A percentile compares a stretch with the other conserved stretches of the same genome.
Conservation (phyloP, 306 rosid species). For the Inga laurina region DNA sequence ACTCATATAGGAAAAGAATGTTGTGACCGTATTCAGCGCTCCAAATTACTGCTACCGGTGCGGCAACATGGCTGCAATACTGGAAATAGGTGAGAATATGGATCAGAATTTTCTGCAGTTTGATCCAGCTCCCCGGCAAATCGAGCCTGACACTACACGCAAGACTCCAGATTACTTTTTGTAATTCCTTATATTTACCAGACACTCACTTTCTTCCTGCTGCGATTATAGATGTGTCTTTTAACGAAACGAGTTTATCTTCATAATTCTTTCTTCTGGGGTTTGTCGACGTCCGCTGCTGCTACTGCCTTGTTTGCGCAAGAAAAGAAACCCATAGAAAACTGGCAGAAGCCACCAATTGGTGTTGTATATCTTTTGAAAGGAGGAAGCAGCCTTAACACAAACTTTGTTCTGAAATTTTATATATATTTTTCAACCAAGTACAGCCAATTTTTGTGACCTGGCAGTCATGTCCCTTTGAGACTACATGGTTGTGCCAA, state of each 20-base stretch:
- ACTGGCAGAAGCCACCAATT: slow-evolving; percentile 57
- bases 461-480: slow-evolving; percentile 33
- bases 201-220: slow-evolving; percentile 55
- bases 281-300: slow-evolving; percentile 46
- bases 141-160: slow-evolving; percentile 96
- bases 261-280: slow-evolving; percentile 74
- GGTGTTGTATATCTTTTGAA: slow-evolving; percentile 68
- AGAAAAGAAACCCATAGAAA: slow-evolving; percentile 63
- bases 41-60: slow-evolving; percentile 99
- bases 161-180: slow-evolving; percentile 99
- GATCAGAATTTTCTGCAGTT: slow-evolving; percentile 97
- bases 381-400: slow-evolving; percentile 64
- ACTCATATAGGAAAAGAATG: slow-evolving; percentile 79
- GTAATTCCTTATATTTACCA: slow-evolving; percentile 54
- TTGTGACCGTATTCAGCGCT: slow-evolving; percentile 97
- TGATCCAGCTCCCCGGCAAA: slow-evolving; percentile 98
- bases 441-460: slow-evolving; percentile 43
- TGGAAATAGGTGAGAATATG: slow-evolving; percentile 96
- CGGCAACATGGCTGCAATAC: slow-evolving; percentile 98
- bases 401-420: slow-evolving; percentile 53
- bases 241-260: slow-evolving; percentile 52
- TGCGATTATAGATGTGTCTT: slow-evolving; percentile 66
- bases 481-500: slow-evolving; percentile 31
- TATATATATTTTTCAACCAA: slow-evolving; percentile 18
- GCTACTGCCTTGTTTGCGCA: slow-evolving; percentile 51